phyloP scores from a whole-genome alignment of 2,329 filamentous ascomycete species.

The Diaporthe humulicola region DNA sequence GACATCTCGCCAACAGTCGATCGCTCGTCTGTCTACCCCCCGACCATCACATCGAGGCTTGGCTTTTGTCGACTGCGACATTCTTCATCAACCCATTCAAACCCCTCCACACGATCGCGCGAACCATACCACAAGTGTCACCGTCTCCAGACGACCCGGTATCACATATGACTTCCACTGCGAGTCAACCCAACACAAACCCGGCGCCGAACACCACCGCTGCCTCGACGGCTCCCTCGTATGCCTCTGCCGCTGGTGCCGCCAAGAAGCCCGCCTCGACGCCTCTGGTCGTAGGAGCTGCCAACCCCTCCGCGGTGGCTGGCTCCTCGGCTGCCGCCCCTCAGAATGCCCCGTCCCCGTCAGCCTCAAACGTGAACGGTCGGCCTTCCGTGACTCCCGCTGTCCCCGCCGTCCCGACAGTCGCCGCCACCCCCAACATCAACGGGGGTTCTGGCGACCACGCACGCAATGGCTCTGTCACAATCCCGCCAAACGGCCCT shows the following conservation, averaged over 20 bases:
- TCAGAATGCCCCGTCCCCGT: constrained; percentile 74
- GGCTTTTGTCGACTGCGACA: constrained; percentile 6
- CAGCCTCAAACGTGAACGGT: constrained; percentile 88
- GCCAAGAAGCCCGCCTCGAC: constrained; percentile 73
- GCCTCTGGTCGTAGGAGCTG: constrained; percentile 72
- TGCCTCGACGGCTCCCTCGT: constrained; percentile 69
- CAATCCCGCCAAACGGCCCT: constrained; percentile 87
- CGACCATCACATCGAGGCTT: constrained; percentile 20
- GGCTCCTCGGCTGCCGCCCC: constrained; percentile 65
- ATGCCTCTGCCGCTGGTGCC: constrained; percentile 76
- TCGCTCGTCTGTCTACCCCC: constrained; percentile 1
- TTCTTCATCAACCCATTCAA: constrained; percentile 13
- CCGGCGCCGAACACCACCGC: constrained; percentile 70
- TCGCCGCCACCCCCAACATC: constrained; percentile 71
- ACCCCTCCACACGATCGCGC: constrained; percentile 32
- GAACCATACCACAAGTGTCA: constrained; percentile 34
- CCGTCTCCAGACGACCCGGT: constrained; percentile 41
- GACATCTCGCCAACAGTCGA: constrained; percentile 15
- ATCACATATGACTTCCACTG: constrained; percentile 73
- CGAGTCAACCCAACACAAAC: constrained; percentile 65
- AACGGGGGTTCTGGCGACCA: constrained; percentile 83
- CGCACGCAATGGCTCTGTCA: constrained; percentile 88
- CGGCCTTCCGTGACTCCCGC: constrained; percentile 79
- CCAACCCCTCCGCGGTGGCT: constrained; percentile 67
- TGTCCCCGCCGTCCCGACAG: constrained; percentile 72